Evolutionary conservation across 2,329 filamentous ascomycete species (phyloP).

Genomic region (Colletotrichum salicis): DNA sequence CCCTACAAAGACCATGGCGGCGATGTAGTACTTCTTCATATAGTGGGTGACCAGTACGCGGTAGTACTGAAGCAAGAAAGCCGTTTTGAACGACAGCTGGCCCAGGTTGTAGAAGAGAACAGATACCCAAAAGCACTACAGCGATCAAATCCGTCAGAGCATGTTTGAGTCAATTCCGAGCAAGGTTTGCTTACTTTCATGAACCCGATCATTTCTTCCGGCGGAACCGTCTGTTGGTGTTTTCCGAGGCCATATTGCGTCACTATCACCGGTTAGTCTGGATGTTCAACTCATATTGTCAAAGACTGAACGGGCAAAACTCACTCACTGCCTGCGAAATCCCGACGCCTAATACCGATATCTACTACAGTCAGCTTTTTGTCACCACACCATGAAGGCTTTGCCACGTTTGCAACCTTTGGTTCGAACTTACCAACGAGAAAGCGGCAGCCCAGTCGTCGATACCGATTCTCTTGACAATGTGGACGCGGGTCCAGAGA

Average conservation of each 20-base stretch:
- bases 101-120: conserved; percentile 45
- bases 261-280: conserved; percentile 7
- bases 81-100: conserved; percentile 45
- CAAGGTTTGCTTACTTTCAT: conserved; percentile 20
- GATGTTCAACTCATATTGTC: too few species aligned
- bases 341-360: conserved; percentile 22
- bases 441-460: conserved; percentile 42
- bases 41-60: conserved; percentile 44
- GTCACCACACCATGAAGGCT: too few species aligned
- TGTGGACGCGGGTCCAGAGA: conserved; percentile 40
- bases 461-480: conserved; percentile 40
- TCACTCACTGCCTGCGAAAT: conserved; percentile 12
- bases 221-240: conserved; percentile 24
- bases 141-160: neutral
- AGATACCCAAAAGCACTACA: conserved; percentile 44
- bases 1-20: conserved; percentile 40
- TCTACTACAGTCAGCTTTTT: neutral
- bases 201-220: neutral
- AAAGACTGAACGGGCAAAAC: neutral
- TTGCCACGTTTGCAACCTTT: neutral
- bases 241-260: conserved; percentile 37
- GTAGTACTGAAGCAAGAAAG: conserved; percentile 50
- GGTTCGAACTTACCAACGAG: conserved; percentile 37
- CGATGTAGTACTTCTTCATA: conserved; percentile 40
- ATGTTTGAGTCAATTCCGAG: neutral